Base-by-base conservation (phyloP, 768 basidiomycete species). In the Naematelia encephala region DNA sequence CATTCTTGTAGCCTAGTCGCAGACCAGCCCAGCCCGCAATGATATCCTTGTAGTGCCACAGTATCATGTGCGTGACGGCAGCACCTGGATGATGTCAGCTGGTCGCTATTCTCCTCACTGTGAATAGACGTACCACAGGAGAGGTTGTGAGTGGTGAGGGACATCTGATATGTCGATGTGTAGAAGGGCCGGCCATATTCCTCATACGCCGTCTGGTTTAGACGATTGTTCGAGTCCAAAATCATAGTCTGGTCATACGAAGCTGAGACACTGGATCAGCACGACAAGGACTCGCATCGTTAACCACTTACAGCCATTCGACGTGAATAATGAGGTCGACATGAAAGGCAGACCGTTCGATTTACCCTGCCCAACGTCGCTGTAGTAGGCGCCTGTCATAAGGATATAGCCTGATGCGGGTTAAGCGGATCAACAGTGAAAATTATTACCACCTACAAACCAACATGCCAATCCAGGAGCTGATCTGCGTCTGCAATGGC, bases 21-120 rank as follows among this genome's bases (percentile, higher is more conserved):
- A 63, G 23, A 4, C 51, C 53, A 13, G 26, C 47, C 42, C 56
- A 59, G n/a, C 55, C 81, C 23, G 60, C 65, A 62, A 77, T 80
- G 25, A 84, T 60, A 57, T 84, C 82, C 4, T 74, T 73, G 82
- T 81, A 83, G 62, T 84, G 78, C 83, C 82, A 84, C 22, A 84
- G 61, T 16, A 81, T 62, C 10, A 84, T 74, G 58, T 81, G 82
- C 2, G 81, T 81, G 30, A 83, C 78, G 1, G 82, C 81, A 5
- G 82, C 79, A 4, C 55, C 55, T 56, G 45, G 12, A 13, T 4
- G 34, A 45, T 26, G 8, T 46, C 39, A 43, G 34, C 42, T 23
- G 42, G 10, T n/a, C n/a, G 44, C 54, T 19, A 14, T 13, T 43
- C 22, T 13, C 39, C 22, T 42, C 16, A 23, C 10, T 26, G 34